Evolutionary conservation across 1,139 yeast genomes (phyloP).

Genomic region (Candida pseudoviswanathii): DNA sequence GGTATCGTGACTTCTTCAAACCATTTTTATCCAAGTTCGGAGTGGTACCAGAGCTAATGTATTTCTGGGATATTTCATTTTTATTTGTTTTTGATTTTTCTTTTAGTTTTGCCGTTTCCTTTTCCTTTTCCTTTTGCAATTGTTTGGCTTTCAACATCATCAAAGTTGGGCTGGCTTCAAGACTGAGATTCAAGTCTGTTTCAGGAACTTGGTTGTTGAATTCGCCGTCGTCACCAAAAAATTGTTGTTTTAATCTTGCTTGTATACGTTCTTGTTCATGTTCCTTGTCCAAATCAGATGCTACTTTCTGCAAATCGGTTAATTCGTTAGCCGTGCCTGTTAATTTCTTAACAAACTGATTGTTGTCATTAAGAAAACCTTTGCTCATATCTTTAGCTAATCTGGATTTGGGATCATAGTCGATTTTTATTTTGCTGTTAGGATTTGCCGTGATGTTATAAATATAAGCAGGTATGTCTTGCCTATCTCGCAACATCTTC

Average conservation of each 20-base stretch:
- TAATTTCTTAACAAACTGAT: conserved; percentile 54
- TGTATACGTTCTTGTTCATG: conserved; percentile 21
- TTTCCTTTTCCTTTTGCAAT: conserved; percentile 31
- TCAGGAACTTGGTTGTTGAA: conserved; percentile 25
- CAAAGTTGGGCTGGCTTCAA: conserved; percentile 65
- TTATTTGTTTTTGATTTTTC: conserved; percentile 19
- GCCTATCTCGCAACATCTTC: conserved; percentile 47
- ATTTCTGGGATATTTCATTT: neutral
- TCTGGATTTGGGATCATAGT: conserved; percentile 61
- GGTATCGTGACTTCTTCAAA: conserved; percentile 26
- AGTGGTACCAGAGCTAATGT: neutral
- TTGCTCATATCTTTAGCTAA: conserved; percentile 46
- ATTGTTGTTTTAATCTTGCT: conserved; percentile 13
- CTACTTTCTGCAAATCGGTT: conserved; percentile 51
- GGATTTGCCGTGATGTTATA: conserved; percentile 17
- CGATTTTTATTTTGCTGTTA: conserved; percentile 20
- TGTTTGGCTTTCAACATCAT: conserved; percentile 48
- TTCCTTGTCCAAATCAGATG: conserved; percentile 47
- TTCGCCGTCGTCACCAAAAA: conserved; percentile 10
- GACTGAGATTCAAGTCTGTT: conserved; percentile 41
- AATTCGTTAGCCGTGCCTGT: conserved; percentile 56
- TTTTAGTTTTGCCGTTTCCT: conserved; percentile 20
- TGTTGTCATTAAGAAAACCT: conserved; percentile 52
- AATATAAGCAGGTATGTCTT: conserved; percentile 54
- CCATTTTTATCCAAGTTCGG: conserved; percentile 13